Evolutionary conservation across 1,284 basidiomycete species (phyloP).

Genomic region (Ceratobasidium sp.): DNA sequence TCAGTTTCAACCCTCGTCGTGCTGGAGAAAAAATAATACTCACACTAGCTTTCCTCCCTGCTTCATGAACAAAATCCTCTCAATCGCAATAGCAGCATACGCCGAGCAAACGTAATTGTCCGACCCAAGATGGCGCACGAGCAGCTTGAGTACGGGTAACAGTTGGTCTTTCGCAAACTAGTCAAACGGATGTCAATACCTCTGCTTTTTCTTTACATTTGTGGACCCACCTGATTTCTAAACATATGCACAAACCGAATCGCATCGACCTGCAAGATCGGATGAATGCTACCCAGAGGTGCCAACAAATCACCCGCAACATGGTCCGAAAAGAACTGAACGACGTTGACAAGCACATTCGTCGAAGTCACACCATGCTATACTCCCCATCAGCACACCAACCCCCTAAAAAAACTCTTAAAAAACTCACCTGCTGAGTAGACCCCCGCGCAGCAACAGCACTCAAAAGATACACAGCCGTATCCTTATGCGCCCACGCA

Average conservation of each 20-base stretch:
- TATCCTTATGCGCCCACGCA: slow-evolving; percentile 96
- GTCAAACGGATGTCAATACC: slow-evolving; percentile 34
- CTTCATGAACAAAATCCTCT: slow-evolving; percentile 90
- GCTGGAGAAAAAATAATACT: slow-evolving; percentile 54
- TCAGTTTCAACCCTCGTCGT: background rate
- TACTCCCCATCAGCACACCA: background rate
- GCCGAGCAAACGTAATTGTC: slow-evolving; percentile 89
- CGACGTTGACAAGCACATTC: slow-evolving; percentile 92
- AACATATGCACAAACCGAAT: slow-evolving; percentile 96
- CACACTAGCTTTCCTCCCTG: slow-evolving; percentile 76
- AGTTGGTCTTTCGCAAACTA: slow-evolving; percentile 96
- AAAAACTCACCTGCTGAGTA: slow-evolving; percentile 74
- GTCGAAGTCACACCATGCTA: slow-evolving; percentile 93
- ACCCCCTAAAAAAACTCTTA: background rate
- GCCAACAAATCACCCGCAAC: slow-evolving; percentile 91
- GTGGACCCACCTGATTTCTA: slow-evolving; percentile 82
- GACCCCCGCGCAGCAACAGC: slow-evolving; percentile 91
- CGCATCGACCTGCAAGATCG: slow-evolving; percentile 95
- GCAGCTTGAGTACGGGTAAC: slow-evolving; percentile 87
- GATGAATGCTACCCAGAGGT: slow-evolving; percentile 75
- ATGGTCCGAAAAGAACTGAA: slow-evolving; percentile 94
- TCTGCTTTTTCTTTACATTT: background rate
- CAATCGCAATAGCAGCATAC: slow-evolving; percentile 91
- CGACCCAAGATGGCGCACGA: slow-evolving; percentile 86
- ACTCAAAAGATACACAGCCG: slow-evolving; percentile 93